Evolutionary conservation across 495 filamentous ascomycete genomes (phyloP).

Genomic region (Neurospora terricola): DNA sequence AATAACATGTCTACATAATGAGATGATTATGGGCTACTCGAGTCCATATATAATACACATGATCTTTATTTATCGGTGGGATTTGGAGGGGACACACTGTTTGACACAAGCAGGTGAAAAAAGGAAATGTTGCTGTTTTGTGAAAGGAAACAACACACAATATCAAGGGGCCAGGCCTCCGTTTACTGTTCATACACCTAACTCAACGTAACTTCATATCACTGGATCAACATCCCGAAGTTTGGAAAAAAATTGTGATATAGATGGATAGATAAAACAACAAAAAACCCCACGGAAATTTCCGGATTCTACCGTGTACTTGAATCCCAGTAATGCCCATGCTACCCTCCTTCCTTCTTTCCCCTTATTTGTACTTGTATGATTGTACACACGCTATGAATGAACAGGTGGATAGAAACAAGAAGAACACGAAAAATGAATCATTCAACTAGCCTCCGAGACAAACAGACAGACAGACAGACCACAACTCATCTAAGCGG

Average conservation of each 20-base stretch:
- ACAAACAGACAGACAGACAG: background rate
- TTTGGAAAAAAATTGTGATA: background rate
- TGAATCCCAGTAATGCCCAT: background rate
- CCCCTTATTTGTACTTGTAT: background rate
- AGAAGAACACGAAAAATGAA: background rate
- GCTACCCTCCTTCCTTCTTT: background rate
- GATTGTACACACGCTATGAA: background rate
- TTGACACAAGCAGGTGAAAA: background rate
- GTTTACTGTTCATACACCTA: background rate
- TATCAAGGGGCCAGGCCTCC: background rate
- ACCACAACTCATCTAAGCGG: background rate
- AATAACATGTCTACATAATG: background rate
- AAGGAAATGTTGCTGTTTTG: background rate
- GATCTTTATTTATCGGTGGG: background rate
- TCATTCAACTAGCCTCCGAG: background rate
- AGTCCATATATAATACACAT: background rate
- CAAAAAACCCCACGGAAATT: background rate
- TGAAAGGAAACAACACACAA: background rate
- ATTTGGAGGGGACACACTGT: background rate
- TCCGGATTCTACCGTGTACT: background rate
- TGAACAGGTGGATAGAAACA: background rate
- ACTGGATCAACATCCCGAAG: background rate
- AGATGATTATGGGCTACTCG: background rate
- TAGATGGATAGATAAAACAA: background rate
- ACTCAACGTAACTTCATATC: background rate